phyloP scores from a whole-genome alignment of 768 basidiomycete genomes.

The Kwoniella newhampshirensis region DNA sequence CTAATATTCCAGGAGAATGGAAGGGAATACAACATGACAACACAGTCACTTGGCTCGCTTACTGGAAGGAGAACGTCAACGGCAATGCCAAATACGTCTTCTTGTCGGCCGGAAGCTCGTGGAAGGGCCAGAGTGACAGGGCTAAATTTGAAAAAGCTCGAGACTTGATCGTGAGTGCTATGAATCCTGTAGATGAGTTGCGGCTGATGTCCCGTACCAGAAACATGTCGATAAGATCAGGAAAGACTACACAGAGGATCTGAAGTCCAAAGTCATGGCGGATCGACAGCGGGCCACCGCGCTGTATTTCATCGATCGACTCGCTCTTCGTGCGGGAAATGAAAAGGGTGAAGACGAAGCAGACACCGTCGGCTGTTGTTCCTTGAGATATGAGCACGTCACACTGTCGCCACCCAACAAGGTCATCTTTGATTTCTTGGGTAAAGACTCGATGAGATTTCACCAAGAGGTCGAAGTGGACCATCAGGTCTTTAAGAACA shows the following conservation, averaged over 20 bases:
- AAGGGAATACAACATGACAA: slow-evolving; percentile 76
- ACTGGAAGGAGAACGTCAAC: slow-evolving; percentile 98
- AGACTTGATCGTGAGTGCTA: slow-evolving; percentile 74
- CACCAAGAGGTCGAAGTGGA: slow-evolving; percentile 80
- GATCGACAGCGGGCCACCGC: slow-evolving; percentile 97
- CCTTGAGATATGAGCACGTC: slow-evolving; percentile 92
- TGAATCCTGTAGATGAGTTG: background rate
- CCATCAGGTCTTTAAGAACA: slow-evolving; percentile 93
- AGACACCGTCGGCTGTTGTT: slow-evolving; percentile 98
- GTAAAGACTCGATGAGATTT: slow-evolving; percentile 98
- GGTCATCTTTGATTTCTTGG: slow-evolving; percentile 93
- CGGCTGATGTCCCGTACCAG: slow-evolving; percentile 56
- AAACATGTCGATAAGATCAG: slow-evolving; percentile 88
- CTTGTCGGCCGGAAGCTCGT: slow-evolving; percentile 91
- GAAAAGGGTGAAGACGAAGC: slow-evolving; percentile 99
- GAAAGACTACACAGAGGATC: slow-evolving; percentile 76
- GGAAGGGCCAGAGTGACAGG: slow-evolving; percentile 98
- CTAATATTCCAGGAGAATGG: slow-evolving; percentile 91
- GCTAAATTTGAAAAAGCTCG: slow-evolving; percentile 97
- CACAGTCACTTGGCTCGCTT: slow-evolving; percentile 97
- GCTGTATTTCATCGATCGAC: slow-evolving; percentile 96
- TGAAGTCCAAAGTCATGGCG: slow-evolving; percentile 88
- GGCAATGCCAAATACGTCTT: slow-evolving; percentile 96
- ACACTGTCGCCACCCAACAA: slow-evolving; percentile 83
- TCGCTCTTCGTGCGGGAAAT: slow-evolving; percentile 97